Evolutionary conservation across 192 early-diverging fungal genomes (phyloP).

Genomic region (Gamsiella multidivaricata): DNA sequence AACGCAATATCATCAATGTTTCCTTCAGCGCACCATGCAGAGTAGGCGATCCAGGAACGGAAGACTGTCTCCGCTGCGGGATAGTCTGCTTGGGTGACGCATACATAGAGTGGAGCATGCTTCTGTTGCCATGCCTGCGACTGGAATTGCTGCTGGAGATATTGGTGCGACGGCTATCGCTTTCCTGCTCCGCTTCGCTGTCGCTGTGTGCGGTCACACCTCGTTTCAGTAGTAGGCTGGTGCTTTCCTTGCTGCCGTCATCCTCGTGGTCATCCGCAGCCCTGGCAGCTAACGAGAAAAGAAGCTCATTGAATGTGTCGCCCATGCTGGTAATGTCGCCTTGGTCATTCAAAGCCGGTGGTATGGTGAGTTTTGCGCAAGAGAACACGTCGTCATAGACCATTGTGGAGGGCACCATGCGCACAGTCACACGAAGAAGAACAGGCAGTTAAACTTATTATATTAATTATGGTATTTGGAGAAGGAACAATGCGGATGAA

Average conservation of each 20-base stretch:
- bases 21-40: too few relatives aligned
- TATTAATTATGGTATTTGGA: too few relatives aligned
- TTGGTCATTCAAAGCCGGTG: neutral
- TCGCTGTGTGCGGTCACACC: neutral
- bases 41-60: conserved; percentile 21
- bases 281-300: neutral
- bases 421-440: too few relatives aligned
- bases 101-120: conserved; percentile 37
- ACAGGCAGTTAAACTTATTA: too few relatives aligned
- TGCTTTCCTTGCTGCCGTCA: conserved; percentile 31
- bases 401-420: too few relatives aligned
- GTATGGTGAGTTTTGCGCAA: neutral
- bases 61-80: conserved; percentile 20
- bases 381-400: too few relatives aligned
- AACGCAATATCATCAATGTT: too few relatives aligned
- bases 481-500: too few relatives aligned
- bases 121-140: conserved; percentile 17
- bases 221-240: neutral
- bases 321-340: conserved; percentile 12
- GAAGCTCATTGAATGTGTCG: neutral
- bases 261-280: conserved; percentile 22
- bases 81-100: conserved; percentile 18
- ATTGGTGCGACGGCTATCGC: neutral
- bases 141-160: neutral
- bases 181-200: too few relatives aligned